Evolutionary conservation across 352 stramenopile genomes (phyloP).

Genomic region (Phytophthora meadii): DNA sequence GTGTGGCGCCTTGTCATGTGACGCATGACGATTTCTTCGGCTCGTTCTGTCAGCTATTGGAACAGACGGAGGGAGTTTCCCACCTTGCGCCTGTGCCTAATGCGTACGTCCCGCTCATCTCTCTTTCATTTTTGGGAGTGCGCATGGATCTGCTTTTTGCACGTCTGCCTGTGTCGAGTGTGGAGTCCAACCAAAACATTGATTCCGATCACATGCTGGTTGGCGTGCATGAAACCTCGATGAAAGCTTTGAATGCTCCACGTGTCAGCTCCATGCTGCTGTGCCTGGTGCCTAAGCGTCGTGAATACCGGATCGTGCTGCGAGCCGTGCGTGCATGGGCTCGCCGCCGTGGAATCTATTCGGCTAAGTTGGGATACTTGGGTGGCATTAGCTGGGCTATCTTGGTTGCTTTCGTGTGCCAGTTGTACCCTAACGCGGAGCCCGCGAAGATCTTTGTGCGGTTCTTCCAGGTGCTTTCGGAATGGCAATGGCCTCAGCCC

Average conservation of each 20-base stretch:
- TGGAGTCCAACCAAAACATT: conserved; percentile 83
- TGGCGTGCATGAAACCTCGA: conserved; percentile 93
- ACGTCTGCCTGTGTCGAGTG: conserved; percentile 61
- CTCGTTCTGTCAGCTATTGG: conserved; percentile 72
- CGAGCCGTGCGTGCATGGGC: conserved; percentile 82
- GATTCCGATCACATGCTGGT: conserved; percentile 91
- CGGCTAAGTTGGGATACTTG: conserved; percentile 96
- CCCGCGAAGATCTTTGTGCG: conserved; percentile 79
- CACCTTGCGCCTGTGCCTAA: conserved; percentile 84
- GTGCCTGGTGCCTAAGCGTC: conserved; percentile 89
- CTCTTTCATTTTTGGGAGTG: conserved; percentile 88
- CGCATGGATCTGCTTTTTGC: conserved; percentile 94
- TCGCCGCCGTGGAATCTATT: conserved; percentile 95
- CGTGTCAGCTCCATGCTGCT: conserved; percentile 96
- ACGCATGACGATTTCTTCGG: conserved; percentile 89
- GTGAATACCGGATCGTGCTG: conserved; percentile 89
- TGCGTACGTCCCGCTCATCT: conserved; percentile 94
- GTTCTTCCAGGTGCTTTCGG: conserved; percentile 87
- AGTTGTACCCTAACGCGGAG: conserved; percentile 84
- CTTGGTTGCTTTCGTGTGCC: conserved; percentile 95
- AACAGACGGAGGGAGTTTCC: conserved; percentile 69
- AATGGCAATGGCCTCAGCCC: conserved; percentile 85
- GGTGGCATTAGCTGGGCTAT: conserved; percentile 99
- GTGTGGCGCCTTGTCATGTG: conserved; percentile 82
- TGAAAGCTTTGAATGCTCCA: conserved; percentile 95